These are phyloP conservation scores for Arthromyces matolae DNA, from an alignment of 768 basidiomycete species.

Conservation along the genomic window DNA sequence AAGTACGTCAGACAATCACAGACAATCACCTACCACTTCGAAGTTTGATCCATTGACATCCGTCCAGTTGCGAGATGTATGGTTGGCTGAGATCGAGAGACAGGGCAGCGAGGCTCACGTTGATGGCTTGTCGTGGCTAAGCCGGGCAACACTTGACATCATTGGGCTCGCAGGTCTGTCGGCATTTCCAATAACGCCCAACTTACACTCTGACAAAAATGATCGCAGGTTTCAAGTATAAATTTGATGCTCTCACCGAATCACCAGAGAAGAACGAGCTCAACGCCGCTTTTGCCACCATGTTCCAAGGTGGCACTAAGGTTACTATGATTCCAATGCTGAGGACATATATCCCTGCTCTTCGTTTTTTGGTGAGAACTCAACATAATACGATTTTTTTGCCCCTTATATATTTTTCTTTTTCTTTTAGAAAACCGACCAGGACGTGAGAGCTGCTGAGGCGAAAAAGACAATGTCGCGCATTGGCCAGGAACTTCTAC, in stretches of 20 bases:
- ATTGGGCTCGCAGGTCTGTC: conserved; percentile 67
- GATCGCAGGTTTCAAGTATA: conserved; percentile 27
- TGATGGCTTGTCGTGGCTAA: conserved; percentile 64
- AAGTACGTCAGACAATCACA: conserved; percentile 28
- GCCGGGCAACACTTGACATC: conserved; percentile 67
- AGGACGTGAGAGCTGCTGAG: conserved; percentile 9
- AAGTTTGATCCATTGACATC: conserved; percentile 25
- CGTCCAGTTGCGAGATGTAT: conserved; percentile 46
- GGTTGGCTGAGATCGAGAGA: conserved; percentile 33
- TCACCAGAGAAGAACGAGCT: conserved; percentile 37
- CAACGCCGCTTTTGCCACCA: conserved; percentile 40
- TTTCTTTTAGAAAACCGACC: conserved; percentile 15
- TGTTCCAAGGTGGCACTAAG: conserved; percentile 36
- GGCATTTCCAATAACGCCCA: conserved; percentile 25
- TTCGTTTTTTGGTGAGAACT: conserved; percentile 31
- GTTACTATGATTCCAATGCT: conserved; percentile 20
- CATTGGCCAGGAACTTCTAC: conserved; percentile 40
- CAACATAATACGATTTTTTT: not conserved
- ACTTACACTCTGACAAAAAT: conserved; percentile 21
- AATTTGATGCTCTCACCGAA: conserved; percentile 21
- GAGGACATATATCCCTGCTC: conserved; percentile 24
- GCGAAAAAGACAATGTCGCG: conserved; percentile 34
- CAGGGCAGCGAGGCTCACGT: conserved; percentile 29
- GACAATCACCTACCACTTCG: conserved; percentile 22
- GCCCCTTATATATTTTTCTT: not conserved